These are phyloP conservation scores for Keithomyces neogunnii DNA, from an alignment of 2,329 filamentous ascomycete genomes.

Conservation along the genomic window DNA sequence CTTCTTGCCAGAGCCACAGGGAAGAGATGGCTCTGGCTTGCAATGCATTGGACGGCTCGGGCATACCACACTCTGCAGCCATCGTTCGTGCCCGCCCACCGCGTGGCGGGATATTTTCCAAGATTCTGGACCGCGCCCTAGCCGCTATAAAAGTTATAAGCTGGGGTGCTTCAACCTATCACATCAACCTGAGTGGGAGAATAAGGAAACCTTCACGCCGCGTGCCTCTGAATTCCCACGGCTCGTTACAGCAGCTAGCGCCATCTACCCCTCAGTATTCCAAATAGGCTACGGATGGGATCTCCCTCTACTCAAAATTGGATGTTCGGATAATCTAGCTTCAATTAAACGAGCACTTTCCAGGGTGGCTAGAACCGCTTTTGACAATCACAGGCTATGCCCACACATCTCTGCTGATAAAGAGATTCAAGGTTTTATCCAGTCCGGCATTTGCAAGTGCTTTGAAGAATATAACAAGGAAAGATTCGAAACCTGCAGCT, in stretches of 20 bases:
- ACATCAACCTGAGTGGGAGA: background rate
- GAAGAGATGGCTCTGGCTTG: background rate
- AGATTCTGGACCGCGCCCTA: background rate
- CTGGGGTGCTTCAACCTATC: background rate
- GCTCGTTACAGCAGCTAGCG: background rate
- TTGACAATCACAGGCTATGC: background rate
- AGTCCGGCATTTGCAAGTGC: background rate
- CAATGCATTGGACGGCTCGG: slow-evolving; percentile 2
- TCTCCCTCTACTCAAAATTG: background rate
- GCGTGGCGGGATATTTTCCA: background rate
- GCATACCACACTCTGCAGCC: slow-evolving; percentile 1
- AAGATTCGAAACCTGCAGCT: background rate
- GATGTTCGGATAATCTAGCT: background rate
- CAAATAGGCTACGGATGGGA: background rate
- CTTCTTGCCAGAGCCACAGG: background rate
- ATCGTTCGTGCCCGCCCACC: background rate
- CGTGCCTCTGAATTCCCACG: background rate
- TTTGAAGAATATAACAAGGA: background rate
- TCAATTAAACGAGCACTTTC: background rate
- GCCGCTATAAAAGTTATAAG: background rate
- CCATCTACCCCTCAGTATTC: background rate
- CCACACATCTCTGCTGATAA: background rate
- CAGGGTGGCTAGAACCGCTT: background rate
- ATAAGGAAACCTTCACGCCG: fast-evolving
- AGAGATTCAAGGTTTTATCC: background rate